Percentiles rank a stretch among this genome's conserved stretches.
These are phyloP conservation scores for Rhododendron ovatum DNA, from an alignment of 148 eudicot species.

Conservation along the genomic window DNA sequence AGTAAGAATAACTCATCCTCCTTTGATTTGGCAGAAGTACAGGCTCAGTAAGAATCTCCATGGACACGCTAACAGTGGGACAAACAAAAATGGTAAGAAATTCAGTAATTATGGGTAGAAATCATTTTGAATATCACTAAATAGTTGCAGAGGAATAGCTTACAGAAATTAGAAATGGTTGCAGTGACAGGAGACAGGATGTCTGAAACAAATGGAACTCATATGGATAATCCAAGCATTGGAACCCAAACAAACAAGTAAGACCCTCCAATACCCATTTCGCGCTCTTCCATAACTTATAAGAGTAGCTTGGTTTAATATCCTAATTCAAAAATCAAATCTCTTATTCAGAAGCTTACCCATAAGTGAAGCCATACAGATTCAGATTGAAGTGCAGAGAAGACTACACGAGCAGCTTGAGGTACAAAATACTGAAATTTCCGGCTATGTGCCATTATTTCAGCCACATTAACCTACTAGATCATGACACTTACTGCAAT, in stretches of 20 bases:
- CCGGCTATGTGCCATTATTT: not conserved
- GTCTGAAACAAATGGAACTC: conserved; percentile 46
- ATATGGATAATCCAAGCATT: conserved; percentile 39
- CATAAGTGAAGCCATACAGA: conserved; percentile 77
- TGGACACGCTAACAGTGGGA: conserved; percentile 52
- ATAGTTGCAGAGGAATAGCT: conserved; percentile 1
- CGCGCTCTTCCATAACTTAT: not conserved
- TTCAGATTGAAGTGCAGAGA: conserved; percentile 94
- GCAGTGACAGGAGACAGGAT: conserved; percentile 41
- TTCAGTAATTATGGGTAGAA: not conserved
- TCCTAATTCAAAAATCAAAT: conserved; percentile 5
- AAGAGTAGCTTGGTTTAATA: not conserved
- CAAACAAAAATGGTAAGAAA: conserved; percentile 54
- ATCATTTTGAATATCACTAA: not conserved
- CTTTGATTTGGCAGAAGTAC: conserved; percentile 61
- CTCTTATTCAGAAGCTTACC: conserved; percentile 55
- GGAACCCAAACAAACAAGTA: conserved; percentile 63
- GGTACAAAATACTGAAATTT: conserved; percentile 37
- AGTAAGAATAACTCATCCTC: not conserved
- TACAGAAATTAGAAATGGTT: conserved; percentile 18
- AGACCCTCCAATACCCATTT: not conserved
- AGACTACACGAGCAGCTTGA: conserved; percentile 91
- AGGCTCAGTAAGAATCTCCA: conserved; percentile 85
- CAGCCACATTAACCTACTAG: not conserved
- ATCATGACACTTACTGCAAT: not conserved